A percentile compares a stretch with the other conserved stretches of the same genome.
Conservation (phyloP, 2,329 filamentous ascomycete genomes). For the Aspergillus nomiae region DNA sequence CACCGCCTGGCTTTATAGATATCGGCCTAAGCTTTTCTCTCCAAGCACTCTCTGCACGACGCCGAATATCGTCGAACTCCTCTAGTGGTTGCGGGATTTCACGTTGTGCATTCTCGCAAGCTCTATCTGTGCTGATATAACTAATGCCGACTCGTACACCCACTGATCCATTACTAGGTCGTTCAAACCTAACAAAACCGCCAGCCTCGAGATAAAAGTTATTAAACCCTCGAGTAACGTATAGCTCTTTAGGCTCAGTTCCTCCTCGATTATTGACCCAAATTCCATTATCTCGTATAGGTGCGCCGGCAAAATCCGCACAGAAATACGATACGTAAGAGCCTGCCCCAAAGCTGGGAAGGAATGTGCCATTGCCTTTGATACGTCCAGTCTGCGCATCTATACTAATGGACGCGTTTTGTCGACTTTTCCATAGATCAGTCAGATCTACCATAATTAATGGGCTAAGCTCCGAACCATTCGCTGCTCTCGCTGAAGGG, state of each 20-base stretch:
- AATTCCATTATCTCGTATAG: slow-evolving; percentile 61
- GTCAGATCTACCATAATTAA: slow-evolving; percentile 66
- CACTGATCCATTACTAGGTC: slow-evolving; percentile 53
- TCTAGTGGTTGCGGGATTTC: slow-evolving; percentile 57
- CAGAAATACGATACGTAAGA: slow-evolving; percentile 65
- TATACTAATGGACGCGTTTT: slow-evolving; percentile 60
- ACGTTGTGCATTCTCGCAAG: slow-evolving; percentile 66
- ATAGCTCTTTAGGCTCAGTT: slow-evolving; percentile 53
- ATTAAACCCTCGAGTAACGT: slow-evolving; percentile 59
- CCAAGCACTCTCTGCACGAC: slow-evolving; percentile 7
- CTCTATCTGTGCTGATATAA: slow-evolving; percentile 66
- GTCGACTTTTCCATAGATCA: slow-evolving; percentile 63
- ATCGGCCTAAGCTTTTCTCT: slow-evolving; percentile 51
- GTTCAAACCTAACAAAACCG: slow-evolving; percentile 64
- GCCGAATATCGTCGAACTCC: slow-evolving; percentile 50
- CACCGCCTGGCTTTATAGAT: slow-evolving; percentile 1
- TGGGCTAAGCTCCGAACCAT: slow-evolving; percentile 43
- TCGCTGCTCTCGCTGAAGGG: slow-evolving; percentile 34
- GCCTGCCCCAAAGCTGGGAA: slow-evolving; percentile 66
- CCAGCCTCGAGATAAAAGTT: slow-evolving; percentile 61
- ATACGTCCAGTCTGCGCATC: slow-evolving; percentile 61
- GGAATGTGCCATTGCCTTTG: slow-evolving; percentile 62
- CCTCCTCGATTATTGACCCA: slow-evolving; percentile 65
- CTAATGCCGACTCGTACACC: slow-evolving; percentile 67
- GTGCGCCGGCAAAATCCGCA: slow-evolving; percentile 63